These are phyloP conservation scores for Calonectria honghensis DNA, from an alignment of 2,329 filamentous ascomycete genomes.

Conservation along the genomic window DNA sequence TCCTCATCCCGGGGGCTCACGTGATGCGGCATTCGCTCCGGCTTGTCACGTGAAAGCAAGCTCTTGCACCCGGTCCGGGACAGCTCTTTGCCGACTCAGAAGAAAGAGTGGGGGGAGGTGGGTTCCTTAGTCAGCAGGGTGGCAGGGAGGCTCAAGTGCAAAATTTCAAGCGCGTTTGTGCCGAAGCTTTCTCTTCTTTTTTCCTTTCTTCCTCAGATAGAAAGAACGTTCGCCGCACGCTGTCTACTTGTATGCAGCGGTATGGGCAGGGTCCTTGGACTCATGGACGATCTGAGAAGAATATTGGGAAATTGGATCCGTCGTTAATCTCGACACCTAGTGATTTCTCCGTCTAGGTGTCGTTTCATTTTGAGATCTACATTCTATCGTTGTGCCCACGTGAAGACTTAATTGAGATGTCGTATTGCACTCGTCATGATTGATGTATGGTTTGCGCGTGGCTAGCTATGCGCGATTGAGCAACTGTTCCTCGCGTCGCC, in stretches of 20 bases:
- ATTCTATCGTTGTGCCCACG: constrained; percentile 57
- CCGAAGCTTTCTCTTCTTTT: constrained; percentile 54
- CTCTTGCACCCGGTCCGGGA: constrained; percentile 13
- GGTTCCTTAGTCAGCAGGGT: constrained; percentile 43
- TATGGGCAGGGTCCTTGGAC: constrained; percentile 61
- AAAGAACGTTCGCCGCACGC: constrained; percentile 66
- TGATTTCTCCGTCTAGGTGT: constrained; percentile 67
- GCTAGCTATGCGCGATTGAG: not conserved
- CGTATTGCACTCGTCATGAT: too few species aligned
- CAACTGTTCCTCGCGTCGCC: too few species aligned
- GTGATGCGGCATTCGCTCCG: constrained; percentile 48
- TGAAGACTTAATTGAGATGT: not conserved
- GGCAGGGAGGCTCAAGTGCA: constrained; percentile 31
- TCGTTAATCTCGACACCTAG: constrained; percentile 75
- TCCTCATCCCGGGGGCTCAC: constrained; percentile 60
- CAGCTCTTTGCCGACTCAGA: constrained; percentile 41
- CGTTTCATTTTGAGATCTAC: constrained; percentile 78
- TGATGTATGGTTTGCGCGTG: too few species aligned
- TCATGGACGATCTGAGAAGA: constrained; percentile 67
- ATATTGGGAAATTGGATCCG: constrained; percentile 63
- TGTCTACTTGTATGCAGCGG: constrained; percentile 58
- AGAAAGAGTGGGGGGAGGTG: not conserved
- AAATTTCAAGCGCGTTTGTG: constrained; percentile 25
- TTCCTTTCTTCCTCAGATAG: constrained; percentile 69
- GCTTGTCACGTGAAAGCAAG: constrained; percentile 19